These are phyloP conservation scores for Alternaria sp. DNA, from an alignment of 2,329 filamentous ascomycete genomes.

Conservation along the genomic window DNA sequence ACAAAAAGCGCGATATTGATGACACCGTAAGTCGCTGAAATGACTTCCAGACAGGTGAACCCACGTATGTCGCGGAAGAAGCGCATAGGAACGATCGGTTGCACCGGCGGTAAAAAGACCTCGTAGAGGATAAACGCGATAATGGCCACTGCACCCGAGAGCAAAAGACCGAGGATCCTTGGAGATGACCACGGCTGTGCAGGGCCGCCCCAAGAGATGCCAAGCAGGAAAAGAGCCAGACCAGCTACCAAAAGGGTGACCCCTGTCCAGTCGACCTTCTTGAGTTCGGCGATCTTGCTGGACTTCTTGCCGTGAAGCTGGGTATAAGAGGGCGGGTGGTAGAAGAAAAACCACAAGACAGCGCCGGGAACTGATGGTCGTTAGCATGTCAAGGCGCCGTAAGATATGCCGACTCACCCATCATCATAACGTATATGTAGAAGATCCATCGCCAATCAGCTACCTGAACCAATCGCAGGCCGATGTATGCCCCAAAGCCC, in stretches of 20 bases:
- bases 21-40: not conserved
- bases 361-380: not conserved
- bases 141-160: not conserved
- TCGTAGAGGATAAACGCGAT: not conserved
- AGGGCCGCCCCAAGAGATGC: not conserved
- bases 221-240: not conserved
- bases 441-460: not conserved
- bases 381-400: not conserved
- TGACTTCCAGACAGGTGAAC: not conserved
- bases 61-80: not conserved
- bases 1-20: conserved; percentile 38
- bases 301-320: not conserved
- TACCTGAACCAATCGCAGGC: not conserved
- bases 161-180: not conserved
- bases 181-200: not conserved
- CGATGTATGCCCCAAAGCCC: not conserved
- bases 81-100: not conserved
- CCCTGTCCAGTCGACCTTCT: not conserved
- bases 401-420: not conserved
- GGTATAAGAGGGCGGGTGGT: not conserved
- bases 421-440: not conserved
- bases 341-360: not conserved
- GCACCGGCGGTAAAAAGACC: not conserved
- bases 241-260: not conserved
- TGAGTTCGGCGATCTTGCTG: not conserved